These are phyloP conservation scores for Tripterygium wilfordii DNA, from an alignment of 177 flowering plant genomes.

Conservation along the genomic window DNA sequence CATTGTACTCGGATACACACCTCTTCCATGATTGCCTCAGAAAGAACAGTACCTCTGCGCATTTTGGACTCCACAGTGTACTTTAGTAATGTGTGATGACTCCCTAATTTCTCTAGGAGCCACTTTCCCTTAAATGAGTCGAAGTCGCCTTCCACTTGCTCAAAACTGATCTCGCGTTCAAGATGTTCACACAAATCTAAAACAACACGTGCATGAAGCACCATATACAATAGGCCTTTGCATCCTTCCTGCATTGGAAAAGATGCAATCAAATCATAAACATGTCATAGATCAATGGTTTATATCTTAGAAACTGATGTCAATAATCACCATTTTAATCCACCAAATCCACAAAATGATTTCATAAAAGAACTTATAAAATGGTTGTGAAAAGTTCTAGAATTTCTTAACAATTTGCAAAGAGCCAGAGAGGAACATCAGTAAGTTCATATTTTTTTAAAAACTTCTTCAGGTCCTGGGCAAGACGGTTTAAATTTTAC, in stretches of 20 bases:
- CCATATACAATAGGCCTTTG: slow-evolving; percentile 93
- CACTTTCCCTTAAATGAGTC: slow-evolving; percentile 88
- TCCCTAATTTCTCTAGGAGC: slow-evolving; percentile 84
- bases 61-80: slow-evolving; percentile 87
- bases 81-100: slow-evolving; percentile 80
- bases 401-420: too few species aligned
- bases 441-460: too few species aligned
- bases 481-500: too few species aligned
- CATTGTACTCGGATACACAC: slow-evolving; percentile 24
- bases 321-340: too few species aligned
- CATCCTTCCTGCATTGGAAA: slow-evolving; percentile 81
- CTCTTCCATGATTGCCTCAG: slow-evolving; percentile 98
- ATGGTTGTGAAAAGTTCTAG: too few species aligned
- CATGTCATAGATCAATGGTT: too few species aligned
- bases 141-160: slow-evolving; percentile 97
- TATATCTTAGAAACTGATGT: too few species aligned
- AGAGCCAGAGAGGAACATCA: too few species aligned
- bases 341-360: too few species aligned
- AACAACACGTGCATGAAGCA: slow-evolving; percentile 95
- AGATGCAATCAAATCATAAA: neutral
- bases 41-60: slow-evolving; percentile 75
- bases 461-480: too few species aligned
- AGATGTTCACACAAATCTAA: slow-evolving; percentile 76
- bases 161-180: slow-evolving; percentile 79
- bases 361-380: too few species aligned